These are phyloP conservation scores for Phytopythium ostracodes DNA, from an alignment of 352 stramenopile species.

Conservation along the genomic window DNA sequence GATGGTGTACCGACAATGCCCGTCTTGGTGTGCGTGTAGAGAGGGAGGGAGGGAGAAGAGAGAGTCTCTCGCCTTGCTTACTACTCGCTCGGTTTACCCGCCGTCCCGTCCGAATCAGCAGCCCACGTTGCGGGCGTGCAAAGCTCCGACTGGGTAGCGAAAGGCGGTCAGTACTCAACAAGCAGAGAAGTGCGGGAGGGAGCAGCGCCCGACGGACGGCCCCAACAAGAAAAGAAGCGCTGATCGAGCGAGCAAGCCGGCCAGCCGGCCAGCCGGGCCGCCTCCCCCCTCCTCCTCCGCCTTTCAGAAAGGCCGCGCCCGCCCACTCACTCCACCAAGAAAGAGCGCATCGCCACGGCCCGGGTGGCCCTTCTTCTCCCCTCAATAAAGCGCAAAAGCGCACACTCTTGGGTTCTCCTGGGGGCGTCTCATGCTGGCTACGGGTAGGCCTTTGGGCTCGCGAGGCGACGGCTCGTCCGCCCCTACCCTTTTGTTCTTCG, in stretches of 20 bases:
- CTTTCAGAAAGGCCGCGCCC: neutral
- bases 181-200: neutral
- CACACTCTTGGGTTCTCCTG: neutral
- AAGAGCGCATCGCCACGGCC: neutral
- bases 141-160: neutral
- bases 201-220: neutral
- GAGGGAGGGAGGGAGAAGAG: neutral
- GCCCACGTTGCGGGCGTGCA: neutral
- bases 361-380: neutral
- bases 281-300: neutral
- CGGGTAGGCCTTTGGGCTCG: neutral
- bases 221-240: neutral
- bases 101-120: slow-evolving; percentile 1
- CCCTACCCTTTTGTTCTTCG: neutral
- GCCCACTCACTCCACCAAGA: slow-evolving; percentile 1
- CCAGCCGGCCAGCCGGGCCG: too few species aligned
- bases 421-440: neutral
- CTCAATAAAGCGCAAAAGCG: neutral
- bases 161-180: too few species aligned
- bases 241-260: neutral
- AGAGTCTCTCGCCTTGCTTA: neutral
- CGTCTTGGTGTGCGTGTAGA: neutral
- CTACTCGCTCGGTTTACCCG: neutral
- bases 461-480: neutral
- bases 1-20: neutral